Percentiles rank a stretch among this genome's conserved stretches.
Conservation (phyloP, 345 rosid species). For the Aquilaria yunnanensis region DNA sequence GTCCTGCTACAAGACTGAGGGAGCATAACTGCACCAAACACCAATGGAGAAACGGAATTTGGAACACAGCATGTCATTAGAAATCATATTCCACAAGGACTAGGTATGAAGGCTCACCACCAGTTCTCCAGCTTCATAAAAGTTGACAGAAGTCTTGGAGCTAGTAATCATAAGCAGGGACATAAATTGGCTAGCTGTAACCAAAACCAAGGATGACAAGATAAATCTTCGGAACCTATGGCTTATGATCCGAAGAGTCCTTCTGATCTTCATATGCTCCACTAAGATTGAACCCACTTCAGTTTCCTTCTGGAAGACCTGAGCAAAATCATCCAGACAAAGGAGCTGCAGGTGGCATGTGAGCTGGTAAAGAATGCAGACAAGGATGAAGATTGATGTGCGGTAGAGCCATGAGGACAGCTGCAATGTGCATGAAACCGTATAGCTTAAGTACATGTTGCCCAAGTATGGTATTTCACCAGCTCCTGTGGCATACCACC, state of each 20-base stretch:
- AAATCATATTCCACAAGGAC: not conserved
- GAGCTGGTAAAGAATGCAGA: slow-evolving; percentile 59
- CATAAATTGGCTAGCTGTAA: slow-evolving; percentile 73
- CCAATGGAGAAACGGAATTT: not conserved
- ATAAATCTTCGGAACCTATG: slow-evolving; percentile 75
- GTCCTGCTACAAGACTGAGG: slow-evolving; percentile 65
- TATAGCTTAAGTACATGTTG: slow-evolving; percentile 45
- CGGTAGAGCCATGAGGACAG: slow-evolving; percentile 84
- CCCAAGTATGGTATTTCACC: slow-evolving; percentile 49
- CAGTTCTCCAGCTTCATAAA: slow-evolving; percentile 84
- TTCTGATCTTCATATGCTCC: slow-evolving; percentile 61
- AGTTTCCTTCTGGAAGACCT: slow-evolving; percentile 58
- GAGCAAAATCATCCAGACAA: slow-evolving; percentile 70
- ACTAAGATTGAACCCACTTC: slow-evolving; percentile 57
- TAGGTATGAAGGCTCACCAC: slow-evolving; percentile 26
- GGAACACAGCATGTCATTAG: not conserved
- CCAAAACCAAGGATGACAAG: slow-evolving; percentile 47
- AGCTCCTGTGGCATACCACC: slow-evolving; percentile 83
- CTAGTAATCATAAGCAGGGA: slow-evolving; percentile 56
- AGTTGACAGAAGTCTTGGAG: slow-evolving; percentile 44
- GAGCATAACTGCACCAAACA: slow-evolving; percentile 60
- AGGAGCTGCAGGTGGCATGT: slow-evolving; percentile 72
- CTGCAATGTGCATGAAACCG: slow-evolving; percentile 56
- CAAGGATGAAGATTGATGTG: slow-evolving; percentile 55
- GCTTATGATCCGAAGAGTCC: slow-evolving; percentile 72